Base-by-base conservation (phyloP, 495 filamentous ascomycete species). In the Pyrenopolyporus hunteri region DNA sequence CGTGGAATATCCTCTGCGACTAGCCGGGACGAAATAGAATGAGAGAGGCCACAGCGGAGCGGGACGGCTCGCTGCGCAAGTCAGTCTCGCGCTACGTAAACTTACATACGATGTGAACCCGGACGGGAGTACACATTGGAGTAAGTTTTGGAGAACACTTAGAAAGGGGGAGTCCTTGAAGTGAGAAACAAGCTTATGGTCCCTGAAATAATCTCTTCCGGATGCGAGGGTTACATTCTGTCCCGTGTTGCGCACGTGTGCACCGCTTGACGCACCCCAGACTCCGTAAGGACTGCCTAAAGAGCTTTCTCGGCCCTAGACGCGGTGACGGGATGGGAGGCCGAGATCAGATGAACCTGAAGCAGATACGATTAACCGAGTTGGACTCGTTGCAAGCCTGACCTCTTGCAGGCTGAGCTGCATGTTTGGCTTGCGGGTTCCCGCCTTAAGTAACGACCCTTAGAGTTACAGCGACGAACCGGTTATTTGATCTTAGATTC, bases 221-320 rank as follows among this genome's bases (percentile, higher is more conserved):
- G 39, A 44, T 39, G 35, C 29, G 23, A 53, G 57, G 52, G 63
- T 66, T 52, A 57, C 63, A 66, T 61, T 46, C n/a, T 61, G 26
- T 53, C 52, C 63, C 63, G 63, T 48, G 50, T 45, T 33, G 40
- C 57, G 51, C 63, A 66, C 63, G 63, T 66, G 63, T 57, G 63
- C 51, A 43, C 52, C 33, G 50, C 57, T 61, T 61, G 40, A 61
- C 36, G 63, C 42, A 61, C 57, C 63, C 63, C 63, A 28, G 63
- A 66, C 40, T 23, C n/a, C n/a, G n/a, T n/a, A n/a, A n/a, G n/a
- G n/a, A n/a, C n/a, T n/a, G n/a, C n/a, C n/a, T n/a, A n/a, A n/a
- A n/a, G n/a, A n/a, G n/a, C n/a, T n/a, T n/a, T n/a, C n/a, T n/a
- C n/a, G n/a, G n/a, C n/a, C n/a, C n/a, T n/a, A n/a, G n/a, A 36